Evolutionary conservation across 192 early-diverging fungal genomes (phyloP).

Genomic region (Gryganskiella cystojenkinii): DNA sequence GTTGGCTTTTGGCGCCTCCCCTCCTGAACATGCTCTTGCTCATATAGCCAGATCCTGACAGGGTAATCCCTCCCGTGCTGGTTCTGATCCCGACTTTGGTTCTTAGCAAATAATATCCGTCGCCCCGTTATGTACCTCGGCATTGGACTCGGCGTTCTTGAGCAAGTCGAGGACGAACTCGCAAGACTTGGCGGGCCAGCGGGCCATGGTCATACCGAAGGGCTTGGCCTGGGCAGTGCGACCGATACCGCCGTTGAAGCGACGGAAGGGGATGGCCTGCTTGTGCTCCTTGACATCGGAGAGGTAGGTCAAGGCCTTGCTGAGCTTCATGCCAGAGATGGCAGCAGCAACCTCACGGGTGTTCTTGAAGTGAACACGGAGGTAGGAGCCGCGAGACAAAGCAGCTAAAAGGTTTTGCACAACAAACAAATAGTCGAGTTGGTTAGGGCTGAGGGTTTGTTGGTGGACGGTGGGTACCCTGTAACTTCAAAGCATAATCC

Average conservation of each 20-base stretch:
- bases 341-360: slow-evolving; percentile 95
- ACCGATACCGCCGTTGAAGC: slow-evolving; percentile 97
- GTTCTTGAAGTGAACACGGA: slow-evolving; percentile 98
- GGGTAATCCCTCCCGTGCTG: too few species aligned
- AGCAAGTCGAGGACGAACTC: slow-evolving; percentile 94
- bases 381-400: slow-evolving; percentile 92
- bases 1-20: too few species aligned
- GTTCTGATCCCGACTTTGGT: too few species aligned
- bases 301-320: slow-evolving; percentile 93
- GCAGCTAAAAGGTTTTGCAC: slow-evolving; percentile 63
- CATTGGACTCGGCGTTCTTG: slow-evolving; percentile 98
- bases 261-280: slow-evolving; percentile 96
- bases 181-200: slow-evolving; percentile 98
- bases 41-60: too few species aligned
- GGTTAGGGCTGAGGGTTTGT: too few species aligned
- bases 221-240: slow-evolving; percentile 97
- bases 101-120: too few species aligned
- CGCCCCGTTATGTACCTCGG: slow-evolving; percentile 73
- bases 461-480: too few species aligned
- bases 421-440: background rate
- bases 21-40: too few species aligned
- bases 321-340: slow-evolving; percentile 92
- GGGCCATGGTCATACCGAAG: slow-evolving; percentile 81
- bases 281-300: slow-evolving; percentile 97
- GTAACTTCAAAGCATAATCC: too few species aligned